phyloP scores from a whole-genome alignment of 2,329 filamentous ascomycete species.

The Scolecobasidium constrictum region DNA sequence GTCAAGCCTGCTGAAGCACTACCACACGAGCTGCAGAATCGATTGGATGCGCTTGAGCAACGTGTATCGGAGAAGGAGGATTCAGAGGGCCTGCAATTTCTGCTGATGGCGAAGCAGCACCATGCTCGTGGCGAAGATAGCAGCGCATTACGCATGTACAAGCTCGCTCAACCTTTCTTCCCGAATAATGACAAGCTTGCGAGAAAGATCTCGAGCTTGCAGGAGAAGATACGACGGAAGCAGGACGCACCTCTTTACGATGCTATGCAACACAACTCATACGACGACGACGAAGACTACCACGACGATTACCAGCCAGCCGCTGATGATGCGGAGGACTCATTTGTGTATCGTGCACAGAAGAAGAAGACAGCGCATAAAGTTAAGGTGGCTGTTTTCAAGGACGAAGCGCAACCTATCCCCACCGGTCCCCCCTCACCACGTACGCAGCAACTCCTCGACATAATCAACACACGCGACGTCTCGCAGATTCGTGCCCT shows the following conservation, averaged over 20 bases:
- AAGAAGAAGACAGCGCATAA: conserved; percentile 16
- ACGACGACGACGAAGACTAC: conserved; percentile 10
- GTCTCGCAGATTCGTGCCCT: conserved; percentile 53
- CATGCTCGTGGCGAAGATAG: conserved; percentile 71
- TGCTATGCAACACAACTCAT: background rate
- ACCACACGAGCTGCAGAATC: conserved; percentile 66
- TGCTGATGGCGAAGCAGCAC: conserved; percentile 87
- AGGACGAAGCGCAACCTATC: conserved; percentile 16
- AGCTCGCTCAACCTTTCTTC: conserved; percentile 74
- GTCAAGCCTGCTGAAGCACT: conserved; percentile 38
- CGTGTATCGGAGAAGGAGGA: conserved; percentile 64
- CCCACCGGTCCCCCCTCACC: conserved; percentile 33
- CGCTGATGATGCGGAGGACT: conserved; percentile 30
- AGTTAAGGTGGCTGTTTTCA: conserved; percentile 27
- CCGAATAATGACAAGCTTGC: conserved; percentile 70
- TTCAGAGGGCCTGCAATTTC: conserved; percentile 73
- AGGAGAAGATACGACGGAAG: conserved; percentile 37
- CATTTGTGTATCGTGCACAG: conserved; percentile 27
- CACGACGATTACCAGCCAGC: conserved; percentile 22
- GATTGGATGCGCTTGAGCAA: conserved; percentile 74
- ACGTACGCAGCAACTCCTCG: conserved; percentile 50
- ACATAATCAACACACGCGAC: conserved; percentile 65
- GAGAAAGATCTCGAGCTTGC: conserved; percentile 42
- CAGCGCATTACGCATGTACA: conserved; percentile 75
- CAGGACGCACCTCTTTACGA: conserved; percentile 15